Evolutionary conservation across 208 protist genomes (phyloP).

Genomic region (Trypanosoma brucei): DNA sequence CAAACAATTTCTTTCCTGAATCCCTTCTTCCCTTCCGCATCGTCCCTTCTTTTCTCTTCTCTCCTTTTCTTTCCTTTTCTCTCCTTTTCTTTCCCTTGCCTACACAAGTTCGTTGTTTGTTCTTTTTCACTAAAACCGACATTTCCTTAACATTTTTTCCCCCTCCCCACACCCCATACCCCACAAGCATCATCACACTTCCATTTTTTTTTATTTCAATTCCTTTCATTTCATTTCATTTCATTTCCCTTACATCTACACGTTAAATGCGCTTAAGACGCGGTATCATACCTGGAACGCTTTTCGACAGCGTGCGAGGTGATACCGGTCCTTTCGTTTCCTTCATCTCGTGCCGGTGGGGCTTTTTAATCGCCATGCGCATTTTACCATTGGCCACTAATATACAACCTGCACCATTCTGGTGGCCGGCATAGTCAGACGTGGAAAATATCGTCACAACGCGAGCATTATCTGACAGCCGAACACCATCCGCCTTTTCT

Average conservation of each 20-base stretch:
- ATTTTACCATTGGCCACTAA: slow-evolving; percentile 83
- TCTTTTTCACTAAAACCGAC: no score
- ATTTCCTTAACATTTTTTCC: no score
- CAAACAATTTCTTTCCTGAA: no score
- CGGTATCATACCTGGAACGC: slow-evolving; percentile 53
- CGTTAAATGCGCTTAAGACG: slow-evolving; percentile 53
- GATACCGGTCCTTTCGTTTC: slow-evolving; percentile 58
- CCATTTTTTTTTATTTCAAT: no score
- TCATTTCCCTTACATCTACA: neutral
- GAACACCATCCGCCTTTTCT: slow-evolving; percentile 86
- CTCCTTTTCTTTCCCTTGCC: no score
- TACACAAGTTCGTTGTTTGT: no score
- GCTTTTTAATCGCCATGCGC: slow-evolving; percentile 90
- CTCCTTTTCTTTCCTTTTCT: no score
- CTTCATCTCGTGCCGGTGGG: slow-evolving; percentile 55
- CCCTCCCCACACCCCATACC: no score
- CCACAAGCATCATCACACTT: no score
- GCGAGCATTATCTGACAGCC: slow-evolving; percentile 86
- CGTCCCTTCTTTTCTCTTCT: no score
- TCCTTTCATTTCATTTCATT: neutral
- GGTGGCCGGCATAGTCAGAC: slow-evolving; percentile 88
- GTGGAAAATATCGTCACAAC: slow-evolving; percentile 92
- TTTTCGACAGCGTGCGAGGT: slow-evolving; percentile 64
- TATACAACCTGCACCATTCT: slow-evolving; percentile 87
- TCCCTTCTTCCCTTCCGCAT: no score